Conservation (phyloP, 345 rosid genomes). For the Ailanthus altissimus region DNA sequence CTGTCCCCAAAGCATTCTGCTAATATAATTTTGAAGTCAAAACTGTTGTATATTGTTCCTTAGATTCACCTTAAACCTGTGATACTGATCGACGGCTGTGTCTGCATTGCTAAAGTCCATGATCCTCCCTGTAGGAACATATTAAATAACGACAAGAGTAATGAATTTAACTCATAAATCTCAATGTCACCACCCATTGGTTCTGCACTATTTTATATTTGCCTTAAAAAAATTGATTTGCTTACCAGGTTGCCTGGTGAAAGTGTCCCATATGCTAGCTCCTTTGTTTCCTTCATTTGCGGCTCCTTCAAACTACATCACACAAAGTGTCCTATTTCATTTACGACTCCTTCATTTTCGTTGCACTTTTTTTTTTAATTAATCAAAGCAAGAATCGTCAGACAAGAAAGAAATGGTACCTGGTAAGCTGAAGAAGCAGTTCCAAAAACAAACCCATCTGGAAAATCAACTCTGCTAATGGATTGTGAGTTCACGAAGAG, state of each 20-base stretch:
- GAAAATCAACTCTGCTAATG: conserved; percentile 66
- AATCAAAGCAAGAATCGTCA: background rate
- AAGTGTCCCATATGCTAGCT: conserved; percentile 86
- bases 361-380: too few relatives aligned
- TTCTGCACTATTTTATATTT: background rate
- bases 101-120: conserved; percentile 97
- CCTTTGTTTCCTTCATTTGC: conserved; percentile 89
- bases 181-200: too few relatives aligned
- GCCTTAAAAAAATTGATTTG: background rate
- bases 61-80: conserved; percentile 62
- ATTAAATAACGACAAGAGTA: background rate
- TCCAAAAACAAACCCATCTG: conserved; percentile 75
- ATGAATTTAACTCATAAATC: too few relatives aligned
- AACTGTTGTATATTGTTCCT: background rate
- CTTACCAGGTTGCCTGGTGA: conserved; percentile 72
- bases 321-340: background rate
- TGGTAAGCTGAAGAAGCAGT: conserved; percentile 96
- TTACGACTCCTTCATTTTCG: background rate
- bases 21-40: conserved; percentile 15
- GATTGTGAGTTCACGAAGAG: conserved; percentile 42
- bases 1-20: conserved; percentile 9
- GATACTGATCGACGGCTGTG: conserved; percentile 88
- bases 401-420: conserved; percentile 38
- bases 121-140: conserved; percentile 61
- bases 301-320: conserved; percentile 83